These are phyloP conservation scores for Myxozyma neotropica DNA, from an alignment of 805 yeast species.

Conservation along the genomic window DNA sequence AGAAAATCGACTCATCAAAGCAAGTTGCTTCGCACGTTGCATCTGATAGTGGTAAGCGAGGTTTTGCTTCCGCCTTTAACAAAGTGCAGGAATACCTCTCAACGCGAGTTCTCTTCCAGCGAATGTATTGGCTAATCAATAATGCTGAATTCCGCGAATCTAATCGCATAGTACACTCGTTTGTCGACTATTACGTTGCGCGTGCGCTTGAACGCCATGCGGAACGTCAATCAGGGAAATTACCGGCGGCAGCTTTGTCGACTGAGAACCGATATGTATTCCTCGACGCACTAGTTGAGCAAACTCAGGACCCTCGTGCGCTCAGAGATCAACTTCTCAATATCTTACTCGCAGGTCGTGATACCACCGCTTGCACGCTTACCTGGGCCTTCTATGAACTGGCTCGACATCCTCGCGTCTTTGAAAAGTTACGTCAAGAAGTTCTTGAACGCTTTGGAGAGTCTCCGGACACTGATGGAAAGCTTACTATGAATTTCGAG, in stretches of 20 bases:
- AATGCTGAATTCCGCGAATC: conserved; percentile 42
- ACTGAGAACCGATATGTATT: conserved; percentile 46
- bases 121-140: conserved; percentile 33
- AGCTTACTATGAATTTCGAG: conserved; percentile 47
- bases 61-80: conserved; percentile 37
- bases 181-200: conserved; percentile 48
- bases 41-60: conserved; percentile 25
- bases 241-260: not conserved
- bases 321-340: conserved; percentile 56
- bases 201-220: conserved; percentile 41
- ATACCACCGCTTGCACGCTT: conserved; percentile 56
- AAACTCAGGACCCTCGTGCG: conserved; percentile 51
- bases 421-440: conserved; percentile 45
- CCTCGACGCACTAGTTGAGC: conserved; percentile 52
- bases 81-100: conserved; percentile 31
- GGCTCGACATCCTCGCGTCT: conserved; percentile 45
- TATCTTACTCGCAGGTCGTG: conserved; percentile 57
- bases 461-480: conserved; percentile 28
- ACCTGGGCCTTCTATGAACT: conserved; percentile 52
- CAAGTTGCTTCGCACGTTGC: conserved; percentile 6
- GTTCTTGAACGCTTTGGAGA: conserved; percentile 46
- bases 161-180: conserved; percentile 41
- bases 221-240: conserved; percentile 40
- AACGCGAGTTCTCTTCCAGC: conserved; percentile 33
- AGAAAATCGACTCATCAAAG: not conserved